A percentile compares a stretch with the other conserved stretches of the same genome.
phyloP scores from a whole-genome alignment of 805 yeast species.

The Ogataea paradorogensis region DNA sequence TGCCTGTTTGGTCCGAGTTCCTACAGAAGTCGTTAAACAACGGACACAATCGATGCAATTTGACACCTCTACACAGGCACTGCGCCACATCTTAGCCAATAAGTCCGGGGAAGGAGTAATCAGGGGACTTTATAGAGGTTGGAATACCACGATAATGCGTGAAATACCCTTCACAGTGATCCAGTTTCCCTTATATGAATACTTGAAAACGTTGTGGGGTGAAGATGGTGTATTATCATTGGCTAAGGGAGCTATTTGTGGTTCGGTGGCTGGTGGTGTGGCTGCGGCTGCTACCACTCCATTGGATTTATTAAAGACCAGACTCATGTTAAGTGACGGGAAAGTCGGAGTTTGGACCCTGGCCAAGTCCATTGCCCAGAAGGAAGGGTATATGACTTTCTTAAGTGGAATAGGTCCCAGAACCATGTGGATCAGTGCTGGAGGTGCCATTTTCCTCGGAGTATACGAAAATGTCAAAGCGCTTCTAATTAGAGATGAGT shows the following conservation, averaged over 20 bases:
- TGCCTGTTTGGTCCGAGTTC: constrained; percentile 93
- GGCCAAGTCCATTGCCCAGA: constrained; percentile 51
- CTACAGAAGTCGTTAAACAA: constrained; percentile 95
- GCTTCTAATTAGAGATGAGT: constrained; percentile 6
- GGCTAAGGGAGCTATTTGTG: constrained; percentile 78
- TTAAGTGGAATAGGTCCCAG: constrained; percentile 90
- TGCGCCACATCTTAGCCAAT: constrained; percentile 59
- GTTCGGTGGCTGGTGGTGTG: constrained; percentile 76
- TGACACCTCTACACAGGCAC: constrained; percentile 61
- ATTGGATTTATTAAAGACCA: constrained; percentile 72
- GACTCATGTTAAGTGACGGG: constrained; percentile 73
- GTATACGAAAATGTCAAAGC: constrained; percentile 72
- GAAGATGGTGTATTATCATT: constrained; percentile 48
- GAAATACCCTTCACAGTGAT: constrained; percentile 96
- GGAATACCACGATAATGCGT: constrained; percentile 87
- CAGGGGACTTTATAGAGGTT: constrained; percentile 86
- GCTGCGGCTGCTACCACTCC: constrained; percentile 85
- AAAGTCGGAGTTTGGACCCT: constrained; percentile 46
- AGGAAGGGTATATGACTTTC: constrained; percentile 75
- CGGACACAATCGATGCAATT: constrained; percentile 76
- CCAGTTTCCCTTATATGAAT: constrained; percentile 93
- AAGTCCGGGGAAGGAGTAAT: constrained; percentile 74
- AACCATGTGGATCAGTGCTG: constrained; percentile 96
- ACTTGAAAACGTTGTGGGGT: constrained; percentile 60
- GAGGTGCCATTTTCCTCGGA: constrained; percentile 97